Conservation (phyloP, 2,329 filamentous ascomycete genomes). For the Huntiella decipiens region DNA sequence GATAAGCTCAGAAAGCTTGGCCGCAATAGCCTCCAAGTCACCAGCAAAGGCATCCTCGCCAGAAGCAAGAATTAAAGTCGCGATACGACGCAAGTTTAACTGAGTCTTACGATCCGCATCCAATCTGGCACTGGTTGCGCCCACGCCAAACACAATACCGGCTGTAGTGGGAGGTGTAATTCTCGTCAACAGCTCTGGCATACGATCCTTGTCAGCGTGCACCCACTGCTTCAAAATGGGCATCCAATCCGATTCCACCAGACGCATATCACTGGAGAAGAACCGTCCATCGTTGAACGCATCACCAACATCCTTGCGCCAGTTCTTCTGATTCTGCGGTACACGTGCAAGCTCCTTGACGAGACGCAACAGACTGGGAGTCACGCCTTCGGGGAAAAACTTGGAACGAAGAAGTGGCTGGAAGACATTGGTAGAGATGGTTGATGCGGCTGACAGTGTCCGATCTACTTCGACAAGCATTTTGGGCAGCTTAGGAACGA, state of each 20-base stretch:
- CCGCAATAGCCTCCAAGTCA: slow-evolving; percentile 54
- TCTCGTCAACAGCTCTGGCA: slow-evolving; percentile 61
- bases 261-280: slow-evolving; percentile 47
- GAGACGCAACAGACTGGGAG: slow-evolving; percentile 49
- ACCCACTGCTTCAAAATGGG: slow-evolving; percentile 70
- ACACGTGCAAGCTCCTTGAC: slow-evolving; percentile 61
- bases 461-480: slow-evolving; percentile 76
- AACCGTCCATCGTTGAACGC: slow-evolving; percentile 82
- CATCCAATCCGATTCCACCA: slow-evolving; percentile 62
- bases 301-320: slow-evolving; percentile 83
- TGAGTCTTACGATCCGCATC: slow-evolving; percentile 90
- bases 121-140: slow-evolving; percentile 78
- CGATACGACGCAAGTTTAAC: slow-evolving; percentile 66
- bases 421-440: slow-evolving; percentile 68
- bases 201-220: slow-evolving; percentile 68
- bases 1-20: slow-evolving; percentile 74
- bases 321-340: slow-evolving; percentile 64
- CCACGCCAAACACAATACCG: slow-evolving; percentile 96
- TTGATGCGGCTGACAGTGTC: slow-evolving; percentile 55
- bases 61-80: slow-evolving; percentile 59
- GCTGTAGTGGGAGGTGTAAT: slow-evolving; percentile 76
- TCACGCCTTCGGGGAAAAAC: slow-evolving; percentile 70
- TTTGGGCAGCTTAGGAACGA: slow-evolving; percentile 63
- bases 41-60: slow-evolving; percentile 61
- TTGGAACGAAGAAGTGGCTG: slow-evolving; percentile 68